Evolutionary conservation across 257 asterid species (phyloP).

Genomic region (Vinca minor): DNA sequence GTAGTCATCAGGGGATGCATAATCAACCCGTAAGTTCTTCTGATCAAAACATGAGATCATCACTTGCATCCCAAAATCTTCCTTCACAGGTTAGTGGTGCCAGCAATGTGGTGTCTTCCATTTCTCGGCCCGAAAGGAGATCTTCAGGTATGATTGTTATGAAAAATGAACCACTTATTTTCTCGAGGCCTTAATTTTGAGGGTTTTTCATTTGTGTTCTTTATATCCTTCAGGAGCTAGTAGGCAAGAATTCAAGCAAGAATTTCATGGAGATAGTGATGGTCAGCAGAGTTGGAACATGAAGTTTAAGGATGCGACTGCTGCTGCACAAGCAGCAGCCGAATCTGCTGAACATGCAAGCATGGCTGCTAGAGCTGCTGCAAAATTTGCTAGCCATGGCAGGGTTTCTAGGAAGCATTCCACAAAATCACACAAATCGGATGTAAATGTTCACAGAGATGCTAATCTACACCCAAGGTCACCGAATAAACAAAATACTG

Average conservation of each 20-base stretch:
- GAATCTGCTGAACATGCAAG: conserved; percentile 90
- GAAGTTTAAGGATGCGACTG: conserved; percentile 84
- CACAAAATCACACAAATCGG: conserved; percentile 32
- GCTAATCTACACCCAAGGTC: background rate
- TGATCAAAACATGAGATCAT: conserved; percentile 34
- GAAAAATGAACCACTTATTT: background rate
- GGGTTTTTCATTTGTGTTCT: background rate
- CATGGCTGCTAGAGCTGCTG: conserved; percentile 89
- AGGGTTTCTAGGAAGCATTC: conserved; percentile 32
- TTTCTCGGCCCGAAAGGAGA: conserved; percentile 28
- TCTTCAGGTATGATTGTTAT: conserved; percentile 41
- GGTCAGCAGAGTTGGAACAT: conserved; percentile 46
- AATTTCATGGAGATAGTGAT: conserved; percentile 29
- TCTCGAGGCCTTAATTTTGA: background rate
- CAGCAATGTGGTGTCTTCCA: conserved; percentile 20
- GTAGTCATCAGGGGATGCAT: conserved; percentile 24
- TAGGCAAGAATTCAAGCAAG: conserved; percentile 17
- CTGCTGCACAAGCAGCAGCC: conserved; percentile 92
- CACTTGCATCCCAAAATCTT: conserved; percentile 29
- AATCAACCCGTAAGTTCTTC: conserved; percentile 23
- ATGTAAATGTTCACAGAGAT: conserved; percentile 24
- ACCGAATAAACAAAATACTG: too few species aligned
- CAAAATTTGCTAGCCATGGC: conserved; percentile 53
- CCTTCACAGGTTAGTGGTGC: conserved; percentile 24
- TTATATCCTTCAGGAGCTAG: conserved; percentile 17